Base-by-base conservation (phyloP, 2,329 filamentous ascomycete species). In the Alternaria solani region DNA sequence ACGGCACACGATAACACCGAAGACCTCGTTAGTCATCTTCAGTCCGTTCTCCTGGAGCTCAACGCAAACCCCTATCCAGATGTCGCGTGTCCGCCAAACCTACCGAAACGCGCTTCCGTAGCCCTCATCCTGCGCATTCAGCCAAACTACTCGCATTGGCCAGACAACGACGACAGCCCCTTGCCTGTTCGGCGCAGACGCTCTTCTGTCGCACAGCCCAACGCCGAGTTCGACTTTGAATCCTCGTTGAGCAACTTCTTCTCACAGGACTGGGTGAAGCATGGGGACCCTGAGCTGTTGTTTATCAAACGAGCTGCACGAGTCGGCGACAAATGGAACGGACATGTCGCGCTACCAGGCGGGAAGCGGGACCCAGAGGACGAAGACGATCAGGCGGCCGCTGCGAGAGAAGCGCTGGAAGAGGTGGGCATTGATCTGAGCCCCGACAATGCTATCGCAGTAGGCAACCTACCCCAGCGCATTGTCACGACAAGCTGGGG, bases 261-360 rank as follows among this genome's bases (percentile, higher is more conserved):
- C 71, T 78, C 81, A 2, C 87, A 89, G 67, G 74, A 83, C 16
- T 91, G 89, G 89, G 87, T 89, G 7, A 83, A 85, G 64, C 78
- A 89, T 73, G 88, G 88, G 25, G 86, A 89, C 62, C 86, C 89
- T 0, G 89, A 91, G 74, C 80, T 88, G n/a, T 81, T 91, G 4
- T 91, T 91, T 74, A 91, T 91, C 75, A 91, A 91, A 72, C 81
- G 89, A 46, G 86, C 89, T 3, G 84, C 88, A 4, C 81, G 89
- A 38, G 81, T 84, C 55, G 88, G 88, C 7, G 89, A 91, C 74
- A 81, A 88, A 58, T 91, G 89, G 89, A 90, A 87, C 1, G 85
- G 86, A 3, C 89, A 91, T 79, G 85, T 91, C 57, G 89, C 89
- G 0, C 77, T 91, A 4, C 89, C 89, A 0, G 89, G 89, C 23